A percentile compares a stretch with the other conserved stretches of the same genome.
These are phyloP conservation scores for Debaryomyces tyrocola DNA, from an alignment of 805 yeast genomes.

Conservation along the genomic window DNA sequence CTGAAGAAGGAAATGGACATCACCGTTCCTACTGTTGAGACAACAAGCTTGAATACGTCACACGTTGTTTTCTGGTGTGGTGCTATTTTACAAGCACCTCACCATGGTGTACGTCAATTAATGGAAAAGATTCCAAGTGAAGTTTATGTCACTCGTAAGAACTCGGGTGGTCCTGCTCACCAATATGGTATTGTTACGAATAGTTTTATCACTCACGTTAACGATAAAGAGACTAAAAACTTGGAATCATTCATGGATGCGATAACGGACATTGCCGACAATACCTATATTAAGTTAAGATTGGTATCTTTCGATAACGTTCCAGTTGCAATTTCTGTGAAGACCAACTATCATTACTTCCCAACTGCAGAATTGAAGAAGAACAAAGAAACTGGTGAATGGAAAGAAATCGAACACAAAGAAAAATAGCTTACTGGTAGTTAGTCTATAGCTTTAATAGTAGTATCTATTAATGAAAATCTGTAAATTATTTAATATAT, in stretches of 20 bases:
- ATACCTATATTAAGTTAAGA: slow-evolving; percentile 77
- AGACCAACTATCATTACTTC: slow-evolving; percentile 87
- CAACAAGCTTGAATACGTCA: slow-evolving; percentile 58
- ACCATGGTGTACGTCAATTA: slow-evolving; percentile 86
- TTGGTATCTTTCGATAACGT: slow-evolving; percentile 82
- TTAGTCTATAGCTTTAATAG: neutral
- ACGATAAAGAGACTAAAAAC: slow-evolving; percentile 71
- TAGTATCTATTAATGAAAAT: neutral
- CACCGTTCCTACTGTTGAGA: slow-evolving; percentile 61
- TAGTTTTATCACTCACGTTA: slow-evolving; percentile 86
- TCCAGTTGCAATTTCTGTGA: slow-evolving; percentile 81
- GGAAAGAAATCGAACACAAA: slow-evolving; percentile 51
- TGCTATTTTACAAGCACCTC: slow-evolving; percentile 81
- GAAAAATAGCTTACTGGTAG: slow-evolving; percentile 4
- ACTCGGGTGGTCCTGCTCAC: slow-evolving; percentile 82
- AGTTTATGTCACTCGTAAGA: slow-evolving; percentile 76
- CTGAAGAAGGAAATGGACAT: slow-evolving; percentile 63
- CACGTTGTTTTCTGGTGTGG: slow-evolving; percentile 83
- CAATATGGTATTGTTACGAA: slow-evolving; percentile 79
- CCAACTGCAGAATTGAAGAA: slow-evolving; percentile 66
- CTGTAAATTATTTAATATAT: slow-evolving; percentile 4
- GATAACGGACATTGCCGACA: slow-evolving; percentile 72
- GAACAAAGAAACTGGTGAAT: slow-evolving; percentile 43
- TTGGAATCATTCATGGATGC: slow-evolving; percentile 65
- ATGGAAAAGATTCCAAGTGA: slow-evolving; percentile 74